Evolutionary conservation across 352 stramenopile species (phyloP), one percentile per base, ranked within the genome.

Genomic region (Phytophthora uliginosa): DNA sequence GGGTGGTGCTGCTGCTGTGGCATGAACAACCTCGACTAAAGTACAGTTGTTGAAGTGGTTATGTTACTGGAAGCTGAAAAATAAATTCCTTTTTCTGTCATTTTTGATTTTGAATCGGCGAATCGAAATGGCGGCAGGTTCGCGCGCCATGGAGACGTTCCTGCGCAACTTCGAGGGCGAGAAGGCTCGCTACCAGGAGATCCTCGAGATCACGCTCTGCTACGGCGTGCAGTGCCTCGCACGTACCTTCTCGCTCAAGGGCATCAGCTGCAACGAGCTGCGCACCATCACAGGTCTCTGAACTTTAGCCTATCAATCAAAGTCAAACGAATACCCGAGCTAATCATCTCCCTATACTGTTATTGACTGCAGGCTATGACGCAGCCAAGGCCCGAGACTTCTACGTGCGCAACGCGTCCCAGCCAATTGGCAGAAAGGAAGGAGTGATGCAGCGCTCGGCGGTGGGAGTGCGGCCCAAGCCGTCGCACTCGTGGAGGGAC

Each of bases 151-250:
- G 45, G 84, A 91, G 57, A 87, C 85, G 48, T 94, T 78, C 65
- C 54, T 93, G 66, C 84, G 79, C 57, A 95, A 95, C 76, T 95
- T 93, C 59, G 62, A 81, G 34, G 61, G 63, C 63, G 85, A 91
- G 66, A 78, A 68, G 36, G 31, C 73, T 22, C 76, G 72, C 5
- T 74, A 86, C 50, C 74, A 86, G 63, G 84, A 95, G 59, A 76
- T 95, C 3, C 76, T 95, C 9, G 85, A 92, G 69, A 71, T 93
- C 24, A 86, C 82, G 26, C 78, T 93, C 31, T 90, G 84, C 77
- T 95, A 95, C 47, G 87, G 87, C 36, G 77, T 92, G 53, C 74
- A 86, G 69, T 95, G 87, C 63, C 75, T 93, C 20, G 77, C 84
- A 22, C 84, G 81, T 57, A 89, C 84, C 50, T 91, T 89, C 67